Evolutionary conservation across 352 stramenopile species (phyloP), one percentile per base, ranked within the genome.

Genomic region (Phytophthora pluvialis): DNA sequence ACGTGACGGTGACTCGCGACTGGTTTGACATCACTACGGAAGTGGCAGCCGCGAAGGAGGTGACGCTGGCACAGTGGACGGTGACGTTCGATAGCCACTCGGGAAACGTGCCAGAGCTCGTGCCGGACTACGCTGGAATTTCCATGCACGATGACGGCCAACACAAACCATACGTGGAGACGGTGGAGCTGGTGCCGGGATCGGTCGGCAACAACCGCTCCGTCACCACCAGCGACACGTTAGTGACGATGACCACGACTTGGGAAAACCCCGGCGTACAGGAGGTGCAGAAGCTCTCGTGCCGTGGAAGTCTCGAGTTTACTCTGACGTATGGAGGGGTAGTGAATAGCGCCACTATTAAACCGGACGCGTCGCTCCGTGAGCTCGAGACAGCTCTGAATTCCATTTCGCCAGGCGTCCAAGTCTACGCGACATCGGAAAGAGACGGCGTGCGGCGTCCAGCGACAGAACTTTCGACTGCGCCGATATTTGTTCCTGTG

Each of bases 1-100:
- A 83, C 42, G 80, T 98, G 36, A 80, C 58, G 4, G 91, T 98
- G 13, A 86, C 55, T 9, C 74, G 83, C 6, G 87, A 93, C 48
- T 89, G 82, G 77, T 80, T 95, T 49, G 78, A 86, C 16, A 54
- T 91, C 2, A 77, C 73, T 5, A 84, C 68, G 0, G 81, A 93
- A 42, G 57, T 57, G 0, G 65, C 57, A 8, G 61, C 61, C 6
- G 59, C 55, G 0, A 75, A 73, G 9, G 58, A 80, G 3, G 43
- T 80, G 4, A 85, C 81, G 8, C 45, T 91, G 3, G 75, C 66
- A n/a, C 85, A 93, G 26, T 95, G 87, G 87, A 90, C 77, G 0
- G 64, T 95, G 35, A 88, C 77, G 26, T 95, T 93, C 53, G 49
- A 43, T 13, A 73, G 53, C 4, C 81, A 92, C 52, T 72, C 72